A percentile compares a stretch with the other conserved stretches of the same genome.
Conservation (phyloP, 2,329 filamentous ascomycete species). For the Helicocarpus griseus region DNA sequence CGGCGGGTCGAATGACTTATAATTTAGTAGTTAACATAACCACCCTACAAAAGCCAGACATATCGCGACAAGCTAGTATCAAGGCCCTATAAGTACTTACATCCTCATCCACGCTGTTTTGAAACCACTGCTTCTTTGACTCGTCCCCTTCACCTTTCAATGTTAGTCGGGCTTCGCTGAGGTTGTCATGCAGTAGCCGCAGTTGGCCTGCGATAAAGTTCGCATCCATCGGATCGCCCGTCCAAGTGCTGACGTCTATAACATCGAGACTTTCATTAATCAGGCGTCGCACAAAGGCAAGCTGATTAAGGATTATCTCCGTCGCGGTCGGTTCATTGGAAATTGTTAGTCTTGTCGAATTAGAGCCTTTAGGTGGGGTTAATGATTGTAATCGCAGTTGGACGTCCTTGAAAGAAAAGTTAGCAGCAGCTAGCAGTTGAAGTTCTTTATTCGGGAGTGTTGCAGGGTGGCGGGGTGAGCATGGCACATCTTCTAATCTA, state of each 20-base stretch:
- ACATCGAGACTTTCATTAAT: slow-evolving; percentile 78
- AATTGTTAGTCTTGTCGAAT: slow-evolving; percentile 43
- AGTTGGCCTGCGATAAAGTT: slow-evolving; percentile 51
- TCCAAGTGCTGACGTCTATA: slow-evolving; percentile 65
- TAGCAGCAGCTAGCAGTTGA: neutral
- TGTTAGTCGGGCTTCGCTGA: slow-evolving; percentile 49
- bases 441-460: neutral
- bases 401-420: slow-evolving; percentile 47
- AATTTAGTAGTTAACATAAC: neutral
- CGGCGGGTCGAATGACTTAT: slow-evolving; percentile 46
- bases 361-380: slow-evolving; percentile 42
- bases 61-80: neutral
- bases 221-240: slow-evolving; percentile 53
- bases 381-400: slow-evolving; percentile 57
- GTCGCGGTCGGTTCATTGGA: slow-evolving; percentile 46
- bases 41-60: neutral
- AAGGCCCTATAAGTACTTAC: too few relatives aligned
- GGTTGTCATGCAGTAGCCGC: slow-evolving; percentile 49
- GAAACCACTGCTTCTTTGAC: slow-evolving; percentile 45
- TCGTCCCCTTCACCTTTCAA: slow-evolving; percentile 47
- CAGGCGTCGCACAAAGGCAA: slow-evolving; percentile 62
- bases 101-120: slow-evolving; percentile 47
- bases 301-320: slow-evolving; percentile 55
- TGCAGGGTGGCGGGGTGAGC: too few relatives aligned
- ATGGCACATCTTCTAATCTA: neutral